Conservation (phyloP, 305 asterid genomes). For the Fraxinus paxiana region DNA sequence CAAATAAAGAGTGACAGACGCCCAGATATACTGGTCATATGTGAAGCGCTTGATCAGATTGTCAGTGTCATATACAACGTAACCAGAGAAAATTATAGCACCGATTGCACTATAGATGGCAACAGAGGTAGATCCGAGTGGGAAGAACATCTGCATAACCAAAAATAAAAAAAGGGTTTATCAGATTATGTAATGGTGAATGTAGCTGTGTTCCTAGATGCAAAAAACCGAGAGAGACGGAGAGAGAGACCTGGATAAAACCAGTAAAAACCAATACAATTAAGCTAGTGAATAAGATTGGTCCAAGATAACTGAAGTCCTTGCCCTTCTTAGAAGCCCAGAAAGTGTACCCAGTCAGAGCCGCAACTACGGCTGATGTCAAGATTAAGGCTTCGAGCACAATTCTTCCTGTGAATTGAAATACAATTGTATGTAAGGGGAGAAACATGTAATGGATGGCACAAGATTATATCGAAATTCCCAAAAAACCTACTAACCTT, state of each 20-base stretch:
- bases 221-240: not conserved
- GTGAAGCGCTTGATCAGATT: conserved; percentile 91
- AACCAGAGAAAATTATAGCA: conserved; percentile 87
- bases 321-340: conserved; percentile 96
- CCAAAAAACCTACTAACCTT: conserved; percentile 48
- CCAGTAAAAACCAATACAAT: conserved; percentile 70
- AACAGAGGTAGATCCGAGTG: conserved; percentile 61
- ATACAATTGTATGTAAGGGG: not conserved
- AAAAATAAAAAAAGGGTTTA: conserved; percentile 14
- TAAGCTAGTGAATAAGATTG: conserved; percentile 82
- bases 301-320: conserved; percentile 88
- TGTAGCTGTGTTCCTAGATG: not conserved
- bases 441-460: conserved; percentile 15
- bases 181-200: not conserved
- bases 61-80: conserved; percentile 78
- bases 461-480: not conserved
- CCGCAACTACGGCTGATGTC: conserved; percentile 83
- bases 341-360: conserved; percentile 86
- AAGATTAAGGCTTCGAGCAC: conserved; percentile 82
- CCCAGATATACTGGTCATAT: conserved; percentile 91
- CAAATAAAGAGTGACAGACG: conserved; percentile 84
- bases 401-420: conserved; percentile 54
- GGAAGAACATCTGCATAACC: conserved; percentile 69
- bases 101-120: conserved; percentile 66
- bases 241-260: conserved; percentile 61